Percentiles rank a stretch among this genome's conserved stretches.
phyloP scores from a whole-genome alignment of 2,329 filamentous ascomycete genomes.

The Madurella fahalii region DNA sequence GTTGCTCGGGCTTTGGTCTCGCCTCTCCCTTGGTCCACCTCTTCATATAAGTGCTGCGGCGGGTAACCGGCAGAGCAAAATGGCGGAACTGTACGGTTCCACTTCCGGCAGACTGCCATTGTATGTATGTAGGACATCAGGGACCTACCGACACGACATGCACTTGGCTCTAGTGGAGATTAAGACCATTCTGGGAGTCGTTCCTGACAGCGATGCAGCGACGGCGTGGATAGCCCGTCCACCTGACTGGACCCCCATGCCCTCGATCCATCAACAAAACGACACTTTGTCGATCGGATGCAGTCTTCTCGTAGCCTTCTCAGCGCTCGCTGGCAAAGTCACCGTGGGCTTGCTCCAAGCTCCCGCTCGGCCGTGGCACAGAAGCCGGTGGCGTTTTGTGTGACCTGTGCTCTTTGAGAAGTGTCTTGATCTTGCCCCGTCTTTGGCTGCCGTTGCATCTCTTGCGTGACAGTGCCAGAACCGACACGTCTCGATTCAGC shows the following conservation, averaged over 20 bases:
- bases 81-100: neutral
- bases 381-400: neutral
- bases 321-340: no score
- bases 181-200: slow-evolving; percentile 7
- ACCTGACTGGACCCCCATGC: slow-evolving; percentile 19
- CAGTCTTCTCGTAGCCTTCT: no score
- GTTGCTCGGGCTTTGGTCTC: neutral
- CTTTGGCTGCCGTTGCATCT: slow-evolving; percentile 8
- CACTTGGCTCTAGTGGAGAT: neutral
- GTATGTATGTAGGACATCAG: no score
- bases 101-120: neutral
- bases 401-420: neutral
- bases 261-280: neutral
- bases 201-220: slow-evolving; percentile 13
- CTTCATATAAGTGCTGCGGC: neutral
- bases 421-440: neutral
- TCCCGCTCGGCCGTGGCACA: neutral
- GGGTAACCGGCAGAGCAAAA: neutral
- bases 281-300: no score
- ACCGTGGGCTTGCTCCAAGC: neutral
- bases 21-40: neutral
- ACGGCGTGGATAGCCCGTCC: slow-evolving; percentile 10
- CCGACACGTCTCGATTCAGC: neutral
- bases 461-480: slow-evolving; percentile 9
- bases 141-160: neutral